These are phyloP conservation scores for Phaeodactylum tricornutum DNA, from an alignment of 108 stramenopile species.

Conservation along the genomic window DNA sequence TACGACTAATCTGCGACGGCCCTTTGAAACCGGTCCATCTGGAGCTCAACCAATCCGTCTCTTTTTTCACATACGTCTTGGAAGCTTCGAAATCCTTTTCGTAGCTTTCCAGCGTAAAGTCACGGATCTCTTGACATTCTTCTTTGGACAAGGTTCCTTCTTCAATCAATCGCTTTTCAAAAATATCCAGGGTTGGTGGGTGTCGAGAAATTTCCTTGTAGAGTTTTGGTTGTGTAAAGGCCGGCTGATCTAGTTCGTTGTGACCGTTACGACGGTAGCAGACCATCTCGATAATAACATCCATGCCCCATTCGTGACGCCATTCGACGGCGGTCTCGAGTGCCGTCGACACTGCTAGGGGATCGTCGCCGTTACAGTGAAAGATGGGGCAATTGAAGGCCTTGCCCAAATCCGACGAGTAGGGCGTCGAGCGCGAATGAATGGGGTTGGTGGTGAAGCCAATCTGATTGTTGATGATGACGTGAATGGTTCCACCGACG, in stretches of 20 bases:
- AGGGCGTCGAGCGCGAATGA: slow-evolving; percentile 90
- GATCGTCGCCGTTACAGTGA: slow-evolving; percentile 99
- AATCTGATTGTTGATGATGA: slow-evolving; percentile 99
- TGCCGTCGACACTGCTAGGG: slow-evolving; percentile 89
- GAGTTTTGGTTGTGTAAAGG: slow-evolving; percentile 95
- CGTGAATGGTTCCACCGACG: slow-evolving; percentile 98
- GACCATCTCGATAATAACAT: slow-evolving; percentile 97
- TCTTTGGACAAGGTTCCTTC: slow-evolving; percentile 80
- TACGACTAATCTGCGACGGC: slow-evolving; percentile 78
- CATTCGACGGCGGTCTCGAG: slow-evolving; percentile 97
- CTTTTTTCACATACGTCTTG: slow-evolving; percentile 77
- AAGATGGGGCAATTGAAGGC: slow-evolving; percentile 98
- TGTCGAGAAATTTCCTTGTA: slow-evolving; percentile 87
- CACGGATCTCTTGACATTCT: slow-evolving; percentile 74
- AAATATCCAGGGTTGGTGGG: slow-evolving; percentile 82
- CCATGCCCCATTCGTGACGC: slow-evolving; percentile 91
- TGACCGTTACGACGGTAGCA: slow-evolving; percentile 99
- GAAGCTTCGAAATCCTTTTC: slow-evolving; percentile 85
- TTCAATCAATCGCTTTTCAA: slow-evolving; percentile 65
- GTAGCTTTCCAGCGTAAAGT: slow-evolving; percentile 70
- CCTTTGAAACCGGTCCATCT: slow-evolving; percentile 93
- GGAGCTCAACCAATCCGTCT: slow-evolving; percentile 88
- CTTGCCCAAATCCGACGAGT: slow-evolving; percentile 97
- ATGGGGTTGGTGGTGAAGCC: slow-evolving; percentile 98
- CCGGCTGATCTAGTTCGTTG: slow-evolving; percentile 99